Percentiles rank a stretch among this genome's conserved stretches.
Conservation (phyloP, 2,329 filamentous ascomycete genomes). For the Dryadomyces sulphureus region DNA sequence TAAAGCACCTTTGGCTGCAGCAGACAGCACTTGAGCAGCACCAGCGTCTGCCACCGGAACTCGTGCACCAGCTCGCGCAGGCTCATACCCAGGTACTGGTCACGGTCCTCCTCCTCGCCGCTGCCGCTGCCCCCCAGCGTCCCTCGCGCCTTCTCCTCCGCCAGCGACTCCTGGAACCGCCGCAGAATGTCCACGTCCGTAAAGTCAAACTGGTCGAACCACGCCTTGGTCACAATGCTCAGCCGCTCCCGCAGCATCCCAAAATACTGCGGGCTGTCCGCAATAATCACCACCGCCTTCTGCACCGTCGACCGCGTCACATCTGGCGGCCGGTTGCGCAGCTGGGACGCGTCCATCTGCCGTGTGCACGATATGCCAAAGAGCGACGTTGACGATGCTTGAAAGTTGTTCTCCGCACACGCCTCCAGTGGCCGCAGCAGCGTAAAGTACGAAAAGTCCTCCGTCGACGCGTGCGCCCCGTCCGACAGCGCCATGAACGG, state of each 20-base stretch:
- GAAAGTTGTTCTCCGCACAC: no score
- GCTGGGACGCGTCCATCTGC: slow-evolving; percentile 66
- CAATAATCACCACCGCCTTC: slow-evolving; percentile 93
- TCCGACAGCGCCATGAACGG: slow-evolving; percentile 97
- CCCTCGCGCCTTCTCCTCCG: slow-evolving; percentile 46
- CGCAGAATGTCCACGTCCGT: slow-evolving; percentile 78
- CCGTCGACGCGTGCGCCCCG: slow-evolving; percentile 84
- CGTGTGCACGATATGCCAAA: slow-evolving; percentile 94
- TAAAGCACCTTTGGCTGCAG: slow-evolving; percentile 73
- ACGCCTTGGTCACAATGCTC: slow-evolving; percentile 80
- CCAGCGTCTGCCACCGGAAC: slow-evolving; percentile 87
- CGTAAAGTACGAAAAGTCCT: slow-evolving; percentile 98
- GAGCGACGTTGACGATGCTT: no score
- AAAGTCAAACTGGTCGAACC: slow-evolving; percentile 93
- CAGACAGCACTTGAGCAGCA: slow-evolving; percentile 84
- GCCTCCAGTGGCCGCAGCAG: slow-evolving; percentile 59
- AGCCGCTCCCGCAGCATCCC: slow-evolving; percentile 82
- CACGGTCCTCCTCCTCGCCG: slow-evolving; percentile 55
- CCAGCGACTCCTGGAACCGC: slow-evolving; percentile 81
- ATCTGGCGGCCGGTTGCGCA: slow-evolving; percentile 68
- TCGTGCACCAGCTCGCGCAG: slow-evolving; percentile 84
- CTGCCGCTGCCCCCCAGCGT: slow-evolving; percentile 17
- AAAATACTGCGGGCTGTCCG: slow-evolving; percentile 78
- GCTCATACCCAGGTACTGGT: slow-evolving; percentile 80
- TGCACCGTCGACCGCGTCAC: slow-evolving; percentile 97